Percentiles rank a stretch among this genome's conserved stretches.
phyloP scores from a whole-genome alignment of 257 asterid genomes.

The Leptodermis oblonga region DNA sequence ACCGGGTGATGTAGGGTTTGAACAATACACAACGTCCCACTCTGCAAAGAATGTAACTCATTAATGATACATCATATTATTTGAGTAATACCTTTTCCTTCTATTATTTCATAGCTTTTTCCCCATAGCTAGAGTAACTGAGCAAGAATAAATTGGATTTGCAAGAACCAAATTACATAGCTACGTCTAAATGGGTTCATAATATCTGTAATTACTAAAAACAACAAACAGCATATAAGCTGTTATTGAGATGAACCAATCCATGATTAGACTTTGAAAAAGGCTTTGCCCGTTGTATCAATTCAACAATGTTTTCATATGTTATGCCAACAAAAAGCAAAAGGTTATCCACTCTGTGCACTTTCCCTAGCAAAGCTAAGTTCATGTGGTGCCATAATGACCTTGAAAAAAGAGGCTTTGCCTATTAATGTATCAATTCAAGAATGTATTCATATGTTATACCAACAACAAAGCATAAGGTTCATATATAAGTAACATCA shows the following conservation, averaged over 20 bases:
- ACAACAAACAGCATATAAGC: neutral
- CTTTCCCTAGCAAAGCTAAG: neutral
- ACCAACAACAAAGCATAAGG: neutral
- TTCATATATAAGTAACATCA: neutral
- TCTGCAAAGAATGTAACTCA: conserved; percentile 34
- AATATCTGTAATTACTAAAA: neutral
- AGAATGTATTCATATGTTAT: too few species aligned
- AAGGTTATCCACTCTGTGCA: neutral
- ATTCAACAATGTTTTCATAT: neutral
- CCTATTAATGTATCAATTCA: too few species aligned
- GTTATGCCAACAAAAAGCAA: too few species aligned
- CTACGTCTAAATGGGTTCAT: neutral
- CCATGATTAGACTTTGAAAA: neutral
- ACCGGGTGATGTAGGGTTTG: conserved; percentile 90
- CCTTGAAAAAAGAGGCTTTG: neutral
- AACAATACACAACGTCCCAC: conserved; percentile 87
- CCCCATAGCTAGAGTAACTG: neutral
- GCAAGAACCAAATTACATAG: neutral
- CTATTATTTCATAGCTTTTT: neutral
- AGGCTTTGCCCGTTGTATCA: neutral
- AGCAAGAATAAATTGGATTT: neutral
- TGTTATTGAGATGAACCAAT: conserved; percentile 1
- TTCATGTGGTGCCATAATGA: neutral
- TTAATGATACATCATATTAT: neutral
- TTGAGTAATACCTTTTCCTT: neutral